Percentiles rank a stretch among this genome's conserved stretches.
Evolutionary conservation across 495 filamentous ascomycete genomes (phyloP).

Genomic region (Aspergillus olivimuriae): DNA sequence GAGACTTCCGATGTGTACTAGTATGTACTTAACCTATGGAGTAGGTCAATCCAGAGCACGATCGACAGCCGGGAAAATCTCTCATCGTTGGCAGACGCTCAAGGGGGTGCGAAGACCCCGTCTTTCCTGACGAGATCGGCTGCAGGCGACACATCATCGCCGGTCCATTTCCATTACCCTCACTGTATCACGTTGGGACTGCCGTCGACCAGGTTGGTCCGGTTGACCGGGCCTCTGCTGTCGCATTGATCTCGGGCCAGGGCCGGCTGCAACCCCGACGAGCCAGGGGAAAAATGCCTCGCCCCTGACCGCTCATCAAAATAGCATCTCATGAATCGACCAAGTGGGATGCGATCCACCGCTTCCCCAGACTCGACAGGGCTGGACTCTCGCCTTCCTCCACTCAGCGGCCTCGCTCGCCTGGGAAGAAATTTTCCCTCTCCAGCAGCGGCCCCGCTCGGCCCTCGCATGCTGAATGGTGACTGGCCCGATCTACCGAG

Average conservation of each 20-base stretch:
- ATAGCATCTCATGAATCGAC: too few relatives aligned
- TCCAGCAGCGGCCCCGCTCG: background rate
- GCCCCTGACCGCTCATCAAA: background rate
- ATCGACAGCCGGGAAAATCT: constrained; percentile 5
- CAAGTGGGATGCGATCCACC: background rate
- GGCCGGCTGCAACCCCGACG: too few relatives aligned
- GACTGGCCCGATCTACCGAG: constrained; percentile 8
- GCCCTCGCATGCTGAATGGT: background rate
- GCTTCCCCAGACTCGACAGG: constrained; percentile 9
- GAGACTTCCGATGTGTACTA: too few relatives aligned
- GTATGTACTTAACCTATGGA: too few relatives aligned
- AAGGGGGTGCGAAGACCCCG: background rate
- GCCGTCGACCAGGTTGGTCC: background rate
- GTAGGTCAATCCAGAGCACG: too few relatives aligned
- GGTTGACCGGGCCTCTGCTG: background rate
- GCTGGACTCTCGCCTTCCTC: constrained; percentile 1
- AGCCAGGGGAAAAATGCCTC: background rate
- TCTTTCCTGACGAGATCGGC: background rate
- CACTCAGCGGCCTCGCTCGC: constrained; percentile 1
- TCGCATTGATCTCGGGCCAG: too few relatives aligned
- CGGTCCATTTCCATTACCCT: background rate
- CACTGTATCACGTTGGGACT: background rate
- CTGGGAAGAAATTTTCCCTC: constrained; percentile 4
- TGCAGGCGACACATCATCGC: background rate
- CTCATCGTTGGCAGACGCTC: constrained; percentile 9